phyloP scores from a whole-genome alignment of 345 rosid genomes.

The Syzygium aqueum region DNA sequence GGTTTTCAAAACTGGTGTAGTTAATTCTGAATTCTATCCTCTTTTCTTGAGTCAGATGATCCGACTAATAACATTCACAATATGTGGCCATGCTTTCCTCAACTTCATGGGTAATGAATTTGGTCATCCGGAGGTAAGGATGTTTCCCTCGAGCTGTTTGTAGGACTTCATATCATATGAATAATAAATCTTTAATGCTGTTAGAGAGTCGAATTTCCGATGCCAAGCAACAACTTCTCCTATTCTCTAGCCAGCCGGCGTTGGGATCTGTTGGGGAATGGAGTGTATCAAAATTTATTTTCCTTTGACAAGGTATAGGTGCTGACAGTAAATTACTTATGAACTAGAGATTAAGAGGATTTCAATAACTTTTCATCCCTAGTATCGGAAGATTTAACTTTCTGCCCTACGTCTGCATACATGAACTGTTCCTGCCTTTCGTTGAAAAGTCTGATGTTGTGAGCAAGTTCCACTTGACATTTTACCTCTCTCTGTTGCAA shows the following conservation, averaged over 20 bases:
- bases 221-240: constrained; percentile 72
- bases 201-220: constrained; percentile 93
- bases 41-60: constrained; percentile 58
- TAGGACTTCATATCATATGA: background rate
- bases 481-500: background rate
- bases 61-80: constrained; percentile 72
- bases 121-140: constrained; percentile 81
- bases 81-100: constrained; percentile 82
- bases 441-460: background rate
- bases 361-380: background rate
- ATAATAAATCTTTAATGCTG: constrained; percentile 15
- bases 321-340: background rate
- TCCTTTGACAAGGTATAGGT: constrained; percentile 66
- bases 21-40: constrained; percentile 5
- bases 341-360: background rate
- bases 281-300: constrained; percentile 47
- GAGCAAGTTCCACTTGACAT: background rate
- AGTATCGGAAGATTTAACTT: background rate
- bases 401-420: background rate
- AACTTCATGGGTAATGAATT: constrained; percentile 98
- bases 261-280: constrained; percentile 72
- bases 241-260: constrained; percentile 75
- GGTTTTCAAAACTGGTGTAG: background rate
- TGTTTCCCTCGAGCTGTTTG: background rate
- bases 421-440: background rate